Conservation (phyloP, 139 green algal genomes). For the Eudorina sp. region DNA sequence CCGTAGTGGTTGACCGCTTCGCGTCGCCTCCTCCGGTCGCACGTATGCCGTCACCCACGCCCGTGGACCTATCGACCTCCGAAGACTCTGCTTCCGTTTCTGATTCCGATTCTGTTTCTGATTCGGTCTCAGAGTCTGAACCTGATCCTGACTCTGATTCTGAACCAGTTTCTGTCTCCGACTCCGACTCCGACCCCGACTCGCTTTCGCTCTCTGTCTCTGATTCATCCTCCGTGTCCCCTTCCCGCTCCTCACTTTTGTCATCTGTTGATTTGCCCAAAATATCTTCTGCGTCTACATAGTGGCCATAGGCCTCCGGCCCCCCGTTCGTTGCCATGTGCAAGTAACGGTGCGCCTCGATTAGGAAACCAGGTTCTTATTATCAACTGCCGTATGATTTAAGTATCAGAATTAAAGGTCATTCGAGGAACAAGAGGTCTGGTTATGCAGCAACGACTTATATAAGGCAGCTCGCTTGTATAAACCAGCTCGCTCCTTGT, state of each 20-base stretch:
- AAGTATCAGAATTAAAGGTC: no score
- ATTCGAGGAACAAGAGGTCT: no score
- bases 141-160: neutral
- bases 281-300: conserved; percentile 24
- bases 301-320: conserved; percentile 2
- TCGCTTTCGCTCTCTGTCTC: neutral
- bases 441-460: no score
- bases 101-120: neutral
- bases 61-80: neutral
- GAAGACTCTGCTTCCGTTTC: neutral
- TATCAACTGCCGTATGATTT: neutral
- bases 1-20: no score
- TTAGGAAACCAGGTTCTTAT: neutral
- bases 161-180: neutral
- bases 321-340: neutral
- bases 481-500: no score
- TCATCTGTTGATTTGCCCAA: neutral
- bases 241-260: neutral
- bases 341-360: neutral
- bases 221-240: neutral
- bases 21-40: no score
- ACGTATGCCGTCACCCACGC: neutral
- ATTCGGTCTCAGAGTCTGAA: neutral
- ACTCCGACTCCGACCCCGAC: neutral
- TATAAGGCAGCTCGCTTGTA: no score